These are phyloP conservation scores for Priceomyces castillae DNA, from an alignment of 805 yeast species.

Conservation along the genomic window DNA sequence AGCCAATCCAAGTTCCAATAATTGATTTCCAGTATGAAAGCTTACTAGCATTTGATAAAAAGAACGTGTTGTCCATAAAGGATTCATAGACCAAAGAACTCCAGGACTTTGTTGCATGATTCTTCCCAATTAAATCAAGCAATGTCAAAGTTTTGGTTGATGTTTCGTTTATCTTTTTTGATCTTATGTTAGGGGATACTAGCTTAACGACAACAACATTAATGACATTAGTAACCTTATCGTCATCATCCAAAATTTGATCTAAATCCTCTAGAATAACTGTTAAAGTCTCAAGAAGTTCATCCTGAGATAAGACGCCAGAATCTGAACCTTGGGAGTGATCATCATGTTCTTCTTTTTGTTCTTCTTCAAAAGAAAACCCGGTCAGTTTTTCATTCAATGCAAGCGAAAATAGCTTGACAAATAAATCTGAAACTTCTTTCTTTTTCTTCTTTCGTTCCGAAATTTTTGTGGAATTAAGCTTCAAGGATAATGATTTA, in stretches of 20 bases:
- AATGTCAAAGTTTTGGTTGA: slow-evolving; percentile 45
- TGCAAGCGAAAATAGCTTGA: slow-evolving; percentile 23
- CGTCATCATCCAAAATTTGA: slow-evolving; percentile 53
- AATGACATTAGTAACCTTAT: slow-evolving; percentile 51
- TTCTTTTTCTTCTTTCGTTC: slow-evolving; percentile 63
- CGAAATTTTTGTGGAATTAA: slow-evolving; percentile 58
- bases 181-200: slow-evolving; percentile 51
- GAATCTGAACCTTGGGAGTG: slow-evolving; percentile 9
- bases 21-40: slow-evolving; percentile 51
- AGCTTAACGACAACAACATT: slow-evolving; percentile 53
- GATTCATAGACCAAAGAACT: slow-evolving; percentile 60
- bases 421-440: slow-evolving; percentile 41
- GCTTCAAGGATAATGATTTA: slow-evolving; percentile 51
- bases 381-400: slow-evolving; percentile 12
- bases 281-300: slow-evolving; percentile 35
- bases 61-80: slow-evolving; percentile 59
- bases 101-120: slow-evolving; percentile 54
- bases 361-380: slow-evolving; percentile 5
- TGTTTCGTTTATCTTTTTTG: slow-evolving; percentile 36
- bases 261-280: slow-evolving; percentile 37
- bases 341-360: slow-evolving; percentile 11
- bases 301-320: slow-evolving; percentile 35
- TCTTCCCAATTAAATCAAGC: slow-evolving; percentile 35
- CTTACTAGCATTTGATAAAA: slow-evolving; percentile 32
- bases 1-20: slow-evolving; percentile 59